These are phyloP conservation scores for Penicillium simplicissimum DNA, from an alignment of 495 filamentous ascomycete species.

Conservation along the genomic window DNA sequence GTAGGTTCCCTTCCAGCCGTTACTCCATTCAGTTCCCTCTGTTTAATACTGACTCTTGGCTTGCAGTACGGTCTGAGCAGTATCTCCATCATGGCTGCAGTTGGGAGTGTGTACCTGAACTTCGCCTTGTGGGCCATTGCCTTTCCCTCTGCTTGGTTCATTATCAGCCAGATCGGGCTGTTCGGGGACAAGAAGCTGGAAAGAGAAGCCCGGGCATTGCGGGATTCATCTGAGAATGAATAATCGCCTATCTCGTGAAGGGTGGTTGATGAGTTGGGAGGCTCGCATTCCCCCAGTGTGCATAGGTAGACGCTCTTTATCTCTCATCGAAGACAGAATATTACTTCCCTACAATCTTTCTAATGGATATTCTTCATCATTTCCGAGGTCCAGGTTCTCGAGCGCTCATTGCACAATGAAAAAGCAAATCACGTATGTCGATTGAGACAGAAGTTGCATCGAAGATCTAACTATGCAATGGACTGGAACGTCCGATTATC, in stretches of 20 bases:
- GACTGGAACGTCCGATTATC: conserved; percentile 65
- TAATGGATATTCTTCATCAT: neutral
- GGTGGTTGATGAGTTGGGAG: neutral
- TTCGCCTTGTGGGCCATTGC: conserved; percentile 61
- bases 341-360: neutral
- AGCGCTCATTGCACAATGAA: too few species aligned
- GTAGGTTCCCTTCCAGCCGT: conserved; percentile 23
- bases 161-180: conserved; percentile 54
- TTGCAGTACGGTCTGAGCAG: conserved; percentile 56
- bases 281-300: neutral
- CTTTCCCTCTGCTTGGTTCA: conserved; percentile 59
- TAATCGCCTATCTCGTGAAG: neutral
- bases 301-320: neutral
- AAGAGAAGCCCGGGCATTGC: conserved; percentile 27
- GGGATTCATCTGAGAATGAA: conserved; percentile 15
- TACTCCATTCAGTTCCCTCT: neutral
- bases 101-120: conserved; percentile 62
- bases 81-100: conserved; percentile 56
- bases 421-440: neutral
- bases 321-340: neutral
- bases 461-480: conserved; percentile 19
- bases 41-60: conserved; percentile 7
- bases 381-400: neutral
- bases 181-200: conserved; percentile 40
- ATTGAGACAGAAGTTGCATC: neutral